These are phyloP conservation scores for Penicillium sp. DNA, from an alignment of 2,329 filamentous ascomycete genomes.

Conservation along the genomic window DNA sequence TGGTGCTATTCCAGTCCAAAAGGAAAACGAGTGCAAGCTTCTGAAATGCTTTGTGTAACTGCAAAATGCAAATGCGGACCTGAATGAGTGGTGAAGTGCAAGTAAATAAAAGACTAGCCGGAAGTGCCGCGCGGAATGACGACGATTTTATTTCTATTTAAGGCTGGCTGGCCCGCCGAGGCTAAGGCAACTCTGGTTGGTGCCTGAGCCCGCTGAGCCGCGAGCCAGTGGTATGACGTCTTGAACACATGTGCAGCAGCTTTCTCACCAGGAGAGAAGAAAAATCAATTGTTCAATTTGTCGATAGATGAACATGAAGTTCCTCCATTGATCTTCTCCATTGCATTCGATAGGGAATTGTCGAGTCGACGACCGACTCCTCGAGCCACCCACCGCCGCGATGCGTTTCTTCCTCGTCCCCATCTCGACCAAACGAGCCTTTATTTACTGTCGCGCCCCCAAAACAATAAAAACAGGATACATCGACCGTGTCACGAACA, in stretches of 20 bases:
- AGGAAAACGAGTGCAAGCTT: background rate
- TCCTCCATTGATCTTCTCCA: slow-evolving; percentile 14
- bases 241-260: slow-evolving; percentile 12
- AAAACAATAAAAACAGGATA: slow-evolving; percentile 44
- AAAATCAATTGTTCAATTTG: background rate
- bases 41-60: background rate
- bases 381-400: slow-evolving; percentile 23
- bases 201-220: background rate
- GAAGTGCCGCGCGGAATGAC: background rate
- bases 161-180: no score
- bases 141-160: background rate
- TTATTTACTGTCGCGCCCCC: slow-evolving; percentile 79
- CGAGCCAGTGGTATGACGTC: slow-evolving; percentile 16
- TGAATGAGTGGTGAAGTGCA: background rate
- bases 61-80: background rate
- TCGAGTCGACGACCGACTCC: background rate
- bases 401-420: slow-evolving; percentile 96
- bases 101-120: background rate
- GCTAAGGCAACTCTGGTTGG: background rate
- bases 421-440: slow-evolving; percentile 82
- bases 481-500: slow-evolving; percentile 66
- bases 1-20: slow-evolving; percentile 1
- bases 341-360: slow-evolving; percentile 12
- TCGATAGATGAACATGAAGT: background rate
- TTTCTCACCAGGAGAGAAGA: background rate